phyloP scores from a whole-genome alignment of 768 basidiomycete genomes.

The Boletus insuetus region DNA sequence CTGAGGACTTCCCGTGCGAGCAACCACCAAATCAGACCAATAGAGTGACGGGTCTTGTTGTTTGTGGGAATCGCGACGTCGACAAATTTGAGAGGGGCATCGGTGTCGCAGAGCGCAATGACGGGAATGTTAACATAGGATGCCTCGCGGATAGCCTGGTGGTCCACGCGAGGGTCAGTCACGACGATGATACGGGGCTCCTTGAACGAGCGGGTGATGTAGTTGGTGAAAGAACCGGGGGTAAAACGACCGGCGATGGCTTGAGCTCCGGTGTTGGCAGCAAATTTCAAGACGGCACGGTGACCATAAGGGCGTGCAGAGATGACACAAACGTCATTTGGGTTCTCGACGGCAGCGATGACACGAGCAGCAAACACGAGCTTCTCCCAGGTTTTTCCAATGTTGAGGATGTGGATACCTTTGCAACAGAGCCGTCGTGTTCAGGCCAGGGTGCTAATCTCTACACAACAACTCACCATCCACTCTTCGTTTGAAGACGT shows the following conservation, averaged over 20 bases:
- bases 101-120: slow-evolving; percentile 98
- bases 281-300: slow-evolving; percentile 98
- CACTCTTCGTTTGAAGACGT: slow-evolving; percentile 94
- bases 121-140: slow-evolving; percentile 99
- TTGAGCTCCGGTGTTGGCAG: slow-evolving; percentile 96
- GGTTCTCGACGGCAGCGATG: slow-evolving; percentile 97
- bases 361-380: slow-evolving; percentile 96
- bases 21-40: slow-evolving; percentile 97
- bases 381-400: slow-evolving; percentile 99
- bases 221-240: slow-evolving; percentile 98
- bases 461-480: slow-evolving; percentile 66
- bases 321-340: slow-evolving; percentile 96
- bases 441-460: slow-evolving; percentile 12
- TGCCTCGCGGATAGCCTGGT: slow-evolving; percentile 99
- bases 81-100: slow-evolving; percentile 95
- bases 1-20: slow-evolving; percentile 97
- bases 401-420: slow-evolving; percentile 97
- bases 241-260: slow-evolving; percentile 99
- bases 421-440: slow-evolving; percentile 9
- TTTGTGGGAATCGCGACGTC: slow-evolving; percentile 98
- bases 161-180: slow-evolving; percentile 98
- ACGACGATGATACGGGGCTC: slow-evolving; percentile 98
- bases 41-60: slow-evolving; percentile 98
- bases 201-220: slow-evolving; percentile 99
- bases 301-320: slow-evolving; percentile 98